Conservation (phyloP, 129 eudicot genomes). For the Ambrosia artemisiifolia region DNA sequence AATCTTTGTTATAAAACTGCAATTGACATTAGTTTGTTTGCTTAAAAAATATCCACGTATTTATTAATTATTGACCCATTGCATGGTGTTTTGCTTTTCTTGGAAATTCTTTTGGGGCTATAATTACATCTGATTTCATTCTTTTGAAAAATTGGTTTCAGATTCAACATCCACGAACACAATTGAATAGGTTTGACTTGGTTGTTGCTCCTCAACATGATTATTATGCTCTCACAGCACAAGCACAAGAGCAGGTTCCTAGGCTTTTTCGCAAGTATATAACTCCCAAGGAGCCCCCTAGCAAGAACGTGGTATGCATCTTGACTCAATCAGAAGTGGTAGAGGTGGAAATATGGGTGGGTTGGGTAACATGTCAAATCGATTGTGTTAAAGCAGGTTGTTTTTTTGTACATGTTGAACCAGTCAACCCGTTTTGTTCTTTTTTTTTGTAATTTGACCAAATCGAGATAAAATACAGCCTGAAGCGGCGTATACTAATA, state of each 20-base stretch:
- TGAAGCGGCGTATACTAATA: background rate
- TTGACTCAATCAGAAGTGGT: slow-evolving; percentile 6
- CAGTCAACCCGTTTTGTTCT: background rate
- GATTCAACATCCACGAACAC: slow-evolving; percentile 96
- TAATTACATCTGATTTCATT: background rate
- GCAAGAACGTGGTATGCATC: slow-evolving; percentile 65
- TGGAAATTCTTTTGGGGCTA: background rate
- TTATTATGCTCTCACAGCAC: slow-evolving; percentile 81
- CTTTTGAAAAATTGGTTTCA: slow-evolving; percentile 33
- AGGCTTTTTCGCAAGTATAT: slow-evolving; percentile 73
- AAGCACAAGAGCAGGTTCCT: slow-evolving; percentile 81
- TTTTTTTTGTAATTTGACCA: background rate
- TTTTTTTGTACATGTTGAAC: background rate
- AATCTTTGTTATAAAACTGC: background rate
- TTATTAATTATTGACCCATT: background rate
- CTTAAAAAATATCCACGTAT: background rate
- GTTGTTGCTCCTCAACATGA: slow-evolving; percentile 90
- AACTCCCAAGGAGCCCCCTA: slow-evolving; percentile 87
- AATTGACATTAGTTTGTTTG: background rate
- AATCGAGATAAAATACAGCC: background rate
- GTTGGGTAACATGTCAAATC: background rate
- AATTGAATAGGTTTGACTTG: slow-evolving; percentile 81
- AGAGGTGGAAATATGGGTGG: background rate
- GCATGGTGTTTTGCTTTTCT: slow-evolving; percentile 9
- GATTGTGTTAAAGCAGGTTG: background rate